Conservation (phyloP, 345 rosid genomes). For the Leavenworthia alabamica region DNA sequence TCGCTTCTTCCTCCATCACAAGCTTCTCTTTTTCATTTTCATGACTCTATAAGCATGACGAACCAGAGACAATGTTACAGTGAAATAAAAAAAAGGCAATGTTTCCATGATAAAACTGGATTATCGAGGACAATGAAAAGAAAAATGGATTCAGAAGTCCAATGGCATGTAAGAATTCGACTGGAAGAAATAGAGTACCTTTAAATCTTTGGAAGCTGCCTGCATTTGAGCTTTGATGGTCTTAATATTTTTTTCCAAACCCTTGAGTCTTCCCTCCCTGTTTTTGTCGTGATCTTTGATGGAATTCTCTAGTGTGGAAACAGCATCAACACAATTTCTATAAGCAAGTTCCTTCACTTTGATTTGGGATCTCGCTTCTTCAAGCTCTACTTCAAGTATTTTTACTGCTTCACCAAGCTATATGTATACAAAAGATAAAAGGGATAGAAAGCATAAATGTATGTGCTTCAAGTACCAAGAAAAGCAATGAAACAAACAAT, state of each 20-base stretch:
- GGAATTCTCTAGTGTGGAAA: conserved; percentile 62
- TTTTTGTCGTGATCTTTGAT: conserved; percentile 72
- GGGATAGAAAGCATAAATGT: neutral
- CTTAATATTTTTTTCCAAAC: conserved; percentile 65
- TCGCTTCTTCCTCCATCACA: conserved; percentile 81
- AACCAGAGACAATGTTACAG: no score
- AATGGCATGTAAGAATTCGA: neutral
- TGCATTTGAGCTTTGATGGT: conserved; percentile 64
- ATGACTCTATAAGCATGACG: conserved; percentile 44
- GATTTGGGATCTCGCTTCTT: conserved; percentile 50
- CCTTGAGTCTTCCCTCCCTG: conserved; percentile 76
- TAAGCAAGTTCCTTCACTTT: conserved; percentile 55
- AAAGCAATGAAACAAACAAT: neutral
- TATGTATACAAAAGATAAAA: conserved; percentile 6
- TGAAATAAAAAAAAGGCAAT: no score
- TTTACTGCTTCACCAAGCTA: conserved; percentile 77
- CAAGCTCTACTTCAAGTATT: conserved; percentile 72
- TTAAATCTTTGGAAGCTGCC: conserved; percentile 66
- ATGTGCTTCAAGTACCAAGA: neutral
- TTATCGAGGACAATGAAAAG: conserved; percentile 9
- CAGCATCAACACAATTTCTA: conserved; percentile 45
- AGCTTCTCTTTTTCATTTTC: conserved; percentile 73
- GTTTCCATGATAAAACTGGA: no score
- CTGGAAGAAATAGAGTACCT: conserved; percentile 38
- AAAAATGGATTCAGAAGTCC: neutral